Conservation (phyloP, 1,139 yeast genomes). For the Pichia cactophila region DNA sequence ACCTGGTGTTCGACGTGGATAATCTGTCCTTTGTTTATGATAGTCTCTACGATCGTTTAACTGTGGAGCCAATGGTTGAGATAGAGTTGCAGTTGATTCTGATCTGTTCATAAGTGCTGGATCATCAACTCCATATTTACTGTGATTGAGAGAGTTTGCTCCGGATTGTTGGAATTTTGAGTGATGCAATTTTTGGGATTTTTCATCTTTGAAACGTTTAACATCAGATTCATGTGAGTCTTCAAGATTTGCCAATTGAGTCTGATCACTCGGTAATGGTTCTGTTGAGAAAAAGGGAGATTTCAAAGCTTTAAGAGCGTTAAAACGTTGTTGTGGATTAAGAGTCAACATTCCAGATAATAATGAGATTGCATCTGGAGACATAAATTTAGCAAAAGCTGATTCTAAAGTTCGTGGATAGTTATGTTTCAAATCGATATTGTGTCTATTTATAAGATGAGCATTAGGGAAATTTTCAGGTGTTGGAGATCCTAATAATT, state of each 20-base stretch:
- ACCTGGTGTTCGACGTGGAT: neutral
- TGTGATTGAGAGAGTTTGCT: constrained; percentile 19
- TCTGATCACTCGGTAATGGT: constrained; percentile 54
- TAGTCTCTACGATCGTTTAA: neutral
- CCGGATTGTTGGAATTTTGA: neutral
- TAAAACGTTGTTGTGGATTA: constrained; percentile 65
- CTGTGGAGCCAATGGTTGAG: neutral
- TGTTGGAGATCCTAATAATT: constrained; percentile 75
- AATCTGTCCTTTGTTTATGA: neutral
- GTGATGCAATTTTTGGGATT: constrained; percentile 1
- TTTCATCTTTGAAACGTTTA: constrained; percentile 47
- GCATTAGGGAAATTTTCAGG: constrained; percentile 60
- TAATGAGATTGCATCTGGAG: constrained; percentile 33
- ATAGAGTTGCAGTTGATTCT: constrained; percentile 1
- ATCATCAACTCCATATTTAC: constrained; percentile 18
- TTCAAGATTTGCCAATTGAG: constrained; percentile 61
- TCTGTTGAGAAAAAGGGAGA: constrained; percentile 59
- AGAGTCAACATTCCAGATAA: constrained; percentile 49
- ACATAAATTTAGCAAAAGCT: constrained; percentile 31
- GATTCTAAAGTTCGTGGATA: constrained; percentile 51
- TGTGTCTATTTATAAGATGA: constrained; percentile 53
- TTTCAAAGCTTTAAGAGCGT: constrained; percentile 70
- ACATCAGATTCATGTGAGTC: constrained; percentile 88
- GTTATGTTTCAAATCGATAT: constrained; percentile 26
- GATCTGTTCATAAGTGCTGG: constrained; percentile 6